Base-by-base conservation (phyloP, 148 eudicot species). In the Linanthus parryae region DNA sequence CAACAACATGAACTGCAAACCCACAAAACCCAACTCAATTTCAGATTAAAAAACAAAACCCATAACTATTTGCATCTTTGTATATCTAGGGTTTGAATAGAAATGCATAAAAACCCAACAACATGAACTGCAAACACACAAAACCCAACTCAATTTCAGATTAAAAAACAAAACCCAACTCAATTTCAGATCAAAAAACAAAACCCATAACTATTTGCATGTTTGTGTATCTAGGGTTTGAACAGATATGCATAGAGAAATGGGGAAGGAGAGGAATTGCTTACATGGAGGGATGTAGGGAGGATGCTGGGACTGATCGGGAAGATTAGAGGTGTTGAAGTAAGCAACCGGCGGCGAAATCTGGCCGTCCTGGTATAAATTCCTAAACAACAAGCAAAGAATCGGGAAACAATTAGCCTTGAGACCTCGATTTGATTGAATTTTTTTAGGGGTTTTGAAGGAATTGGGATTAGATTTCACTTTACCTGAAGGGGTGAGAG, bases 241-340 rank as follows among this genome's bases (percentile, higher is more conserved):
- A 30, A 19, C 44, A 22, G 56, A 52, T 16, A n/a, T 17, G 45
- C 7, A 3, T n/a, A 20, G 12, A 22, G 8, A 13, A 41, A 22
- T 41, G 9, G 14, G 23, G 29, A 16, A 25, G 37, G 43, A 22
- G 49, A 10, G 51, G 55, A 12, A 26, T n/a, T n/a, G n/a, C 5
- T 38, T 75, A 81, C 87, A 76, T 11, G 77, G 75, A 56, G 87
- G 80, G 22, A 81, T 63, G 27, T 74, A 81, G 10, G 83, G 80
- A 44, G 75, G 83, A 43, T 72, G 82, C 35, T 73, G 74, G 28
- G 72, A 31, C 38, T 68, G 83, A 71, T 77, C 83, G 35, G 71
- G 57, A 40, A 66, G 56, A 51, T 62, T 56, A 33, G 39, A 51
- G 39, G 38, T 52, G 49, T 30, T 49, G 61, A 72, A 63, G 36